Percentiles rank a stretch among this genome's conserved stretches.
Evolutionary conservation across 2,329 filamentous ascomycete species (phyloP).

Genomic region (Arachnomyces sp.): DNA sequence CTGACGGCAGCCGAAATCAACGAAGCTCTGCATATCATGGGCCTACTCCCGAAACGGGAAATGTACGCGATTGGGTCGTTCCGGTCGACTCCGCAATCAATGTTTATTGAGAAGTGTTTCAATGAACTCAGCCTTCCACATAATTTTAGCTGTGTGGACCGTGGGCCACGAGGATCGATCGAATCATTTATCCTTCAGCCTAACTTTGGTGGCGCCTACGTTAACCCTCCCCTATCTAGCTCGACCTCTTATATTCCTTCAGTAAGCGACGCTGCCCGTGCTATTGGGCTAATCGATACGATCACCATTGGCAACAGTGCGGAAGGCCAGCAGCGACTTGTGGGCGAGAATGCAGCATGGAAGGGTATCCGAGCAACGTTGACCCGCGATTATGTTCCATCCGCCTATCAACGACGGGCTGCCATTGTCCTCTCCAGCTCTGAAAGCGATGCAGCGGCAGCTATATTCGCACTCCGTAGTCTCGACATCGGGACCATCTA

Average conservation of each 20-base stretch:
- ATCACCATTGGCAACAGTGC: constrained; percentile 54
- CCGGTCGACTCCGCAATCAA: constrained; percentile 64
- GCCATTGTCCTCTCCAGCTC: constrained; percentile 67
- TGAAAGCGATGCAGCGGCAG: constrained; percentile 66
- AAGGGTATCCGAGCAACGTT: constrained; percentile 75
- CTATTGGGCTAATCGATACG: constrained; percentile 74
- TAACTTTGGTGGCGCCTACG: constrained; percentile 72
- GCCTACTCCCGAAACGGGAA: constrained; percentile 68
- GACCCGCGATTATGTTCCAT: constrained; percentile 72
- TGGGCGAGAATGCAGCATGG: constrained; percentile 79
- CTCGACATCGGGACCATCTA: constrained; percentile 71
- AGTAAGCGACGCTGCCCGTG: constrained; percentile 66
- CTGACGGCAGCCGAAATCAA: constrained; percentile 82
- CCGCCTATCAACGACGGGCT: constrained; percentile 66
- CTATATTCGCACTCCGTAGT: constrained; percentile 69
- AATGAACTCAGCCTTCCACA: constrained; percentile 81
- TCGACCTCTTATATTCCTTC: constrained; percentile 53
- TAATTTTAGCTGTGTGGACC: constrained; percentile 66
- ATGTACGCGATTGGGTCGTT: constrained; percentile 73
- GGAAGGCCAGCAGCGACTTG: constrained; percentile 46
- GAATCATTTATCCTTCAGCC: constrained; percentile 64
- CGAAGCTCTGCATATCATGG: constrained; percentile 65
- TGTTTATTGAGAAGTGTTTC: constrained; percentile 79
- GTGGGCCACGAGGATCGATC: constrained; percentile 57
- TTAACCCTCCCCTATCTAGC: constrained; percentile 61